Conservation (phyloP, 2,329 filamentous ascomycete species). For the Achaetomium macrosporum region DNA sequence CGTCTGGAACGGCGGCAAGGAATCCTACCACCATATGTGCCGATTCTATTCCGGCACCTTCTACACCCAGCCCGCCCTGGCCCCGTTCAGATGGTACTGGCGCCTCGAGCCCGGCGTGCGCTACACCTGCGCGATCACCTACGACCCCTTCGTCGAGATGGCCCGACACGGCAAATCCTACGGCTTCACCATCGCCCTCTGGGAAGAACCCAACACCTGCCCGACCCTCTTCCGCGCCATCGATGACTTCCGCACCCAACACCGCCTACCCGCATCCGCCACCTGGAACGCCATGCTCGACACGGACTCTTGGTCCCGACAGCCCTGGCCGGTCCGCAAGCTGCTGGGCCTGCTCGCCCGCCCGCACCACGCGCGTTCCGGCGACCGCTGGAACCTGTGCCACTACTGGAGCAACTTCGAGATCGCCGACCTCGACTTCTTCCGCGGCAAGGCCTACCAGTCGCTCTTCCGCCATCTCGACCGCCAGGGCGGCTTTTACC, state of each 20-base stretch:
- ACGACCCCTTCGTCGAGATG: constrained; percentile 44
- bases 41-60: constrained; percentile 40
- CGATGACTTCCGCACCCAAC: constrained; percentile 35
- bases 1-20: constrained; percentile 35
- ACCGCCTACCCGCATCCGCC: constrained; percentile 29
- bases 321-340: constrained; percentile 37
- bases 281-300: constrained; percentile 38
- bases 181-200: constrained; percentile 40
- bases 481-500: constrained; percentile 37
- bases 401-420: constrained; percentile 46
- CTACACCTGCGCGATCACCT: constrained; percentile 41
- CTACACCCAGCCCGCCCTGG: constrained; percentile 37
- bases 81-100: constrained; percentile 44
- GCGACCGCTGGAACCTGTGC: constrained; percentile 40
- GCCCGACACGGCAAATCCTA: constrained; percentile 38
- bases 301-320: constrained; percentile 28
- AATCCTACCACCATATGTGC: constrained; percentile 38
- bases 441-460: constrained; percentile 37
- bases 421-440: constrained; percentile 42
- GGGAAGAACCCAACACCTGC: constrained; percentile 40
- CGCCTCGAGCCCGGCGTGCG: constrained; percentile 41
- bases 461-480: constrained; percentile 39
- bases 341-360: constrained; percentile 29
- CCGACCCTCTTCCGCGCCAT: constrained; percentile 38
- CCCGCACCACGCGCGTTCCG: constrained; percentile 32